A percentile compares a stretch with the other conserved stretches of the same genome.
Conservation (phyloP, 176 grass and related monocot species). For the Poa pratensis region DNA sequence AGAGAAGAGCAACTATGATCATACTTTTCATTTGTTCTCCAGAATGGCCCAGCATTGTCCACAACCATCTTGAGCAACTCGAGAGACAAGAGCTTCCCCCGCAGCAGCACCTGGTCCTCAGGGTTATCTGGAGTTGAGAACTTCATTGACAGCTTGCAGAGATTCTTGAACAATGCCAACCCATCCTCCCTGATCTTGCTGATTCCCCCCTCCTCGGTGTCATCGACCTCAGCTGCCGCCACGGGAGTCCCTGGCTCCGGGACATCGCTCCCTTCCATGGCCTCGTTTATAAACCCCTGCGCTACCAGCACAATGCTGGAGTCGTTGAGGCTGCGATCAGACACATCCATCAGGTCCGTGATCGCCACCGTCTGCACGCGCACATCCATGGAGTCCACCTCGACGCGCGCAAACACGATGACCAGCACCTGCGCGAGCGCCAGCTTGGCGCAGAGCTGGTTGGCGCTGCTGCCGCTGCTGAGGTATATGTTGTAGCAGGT, state of each 20-base stretch:
- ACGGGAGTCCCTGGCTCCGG: conserved; percentile 40
- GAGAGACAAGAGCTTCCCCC: conserved; percentile 88
- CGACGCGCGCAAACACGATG: conserved; percentile 74
- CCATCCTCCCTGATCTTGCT: conserved; percentile 68
- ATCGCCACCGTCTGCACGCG: conserved; percentile 66
- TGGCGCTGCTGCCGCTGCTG: conserved; percentile 74
- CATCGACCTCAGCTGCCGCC: conserved; percentile 43
- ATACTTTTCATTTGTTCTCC: conserved; percentile 86
- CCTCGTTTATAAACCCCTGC: conserved; percentile 90
- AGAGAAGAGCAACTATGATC: conserved; percentile 31
- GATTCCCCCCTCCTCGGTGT: conserved; percentile 43
- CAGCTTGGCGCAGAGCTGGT: conserved; percentile 90
- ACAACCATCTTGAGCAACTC: conserved; percentile 92
- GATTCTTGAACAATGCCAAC: conserved; percentile 78
- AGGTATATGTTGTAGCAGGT: conserved; percentile 95
- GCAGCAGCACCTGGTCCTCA: conserved; percentile 80
- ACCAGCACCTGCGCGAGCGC: conserved; percentile 83
- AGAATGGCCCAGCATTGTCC: conserved; percentile 82
- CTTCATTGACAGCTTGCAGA: conserved; percentile 97
- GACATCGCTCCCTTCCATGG: conserved; percentile 64
- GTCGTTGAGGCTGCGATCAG: conserved; percentile 87
- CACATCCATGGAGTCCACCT: conserved; percentile 62
- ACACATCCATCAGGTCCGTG: conserved; percentile 88
- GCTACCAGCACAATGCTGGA: conserved; percentile 77
- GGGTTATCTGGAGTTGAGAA: conserved; percentile 70